A percentile compares a stretch with the other conserved stretches of the same genome.
These are phyloP conservation scores for Elasticomyces elasticus DNA, from an alignment of 495 filamentous ascomycete genomes.

Conservation along the genomic window DNA sequence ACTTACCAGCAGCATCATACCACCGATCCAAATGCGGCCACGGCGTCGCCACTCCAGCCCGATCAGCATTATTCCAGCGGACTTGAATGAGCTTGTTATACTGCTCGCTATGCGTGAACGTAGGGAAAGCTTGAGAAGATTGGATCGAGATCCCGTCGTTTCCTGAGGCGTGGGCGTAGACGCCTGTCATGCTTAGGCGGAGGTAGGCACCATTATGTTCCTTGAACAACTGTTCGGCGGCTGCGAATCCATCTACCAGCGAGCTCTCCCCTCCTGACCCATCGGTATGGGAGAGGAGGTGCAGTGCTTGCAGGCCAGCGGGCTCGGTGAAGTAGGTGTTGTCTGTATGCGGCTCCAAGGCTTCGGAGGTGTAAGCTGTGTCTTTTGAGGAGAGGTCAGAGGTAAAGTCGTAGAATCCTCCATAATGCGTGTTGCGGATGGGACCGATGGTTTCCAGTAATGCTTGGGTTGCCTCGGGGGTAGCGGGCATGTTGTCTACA, in stretches of 20 bases:
- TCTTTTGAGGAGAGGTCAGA: constrained; percentile 80
- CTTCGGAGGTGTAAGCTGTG: constrained; percentile 80
- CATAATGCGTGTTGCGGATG: constrained; percentile 82
- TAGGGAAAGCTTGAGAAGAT: constrained; percentile 54
- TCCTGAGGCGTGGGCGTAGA: constrained; percentile 73
- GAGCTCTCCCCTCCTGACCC: constrained; percentile 59
- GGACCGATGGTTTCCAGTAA: constrained; percentile 72
- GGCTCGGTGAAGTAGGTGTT: constrained; percentile 91
- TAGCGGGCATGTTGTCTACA: constrained; percentile 54
- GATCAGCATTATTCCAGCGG: constrained; percentile 87
- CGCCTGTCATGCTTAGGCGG: constrained; percentile 39
- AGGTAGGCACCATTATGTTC: constrained; percentile 43
- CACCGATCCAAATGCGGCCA: constrained; percentile 45
- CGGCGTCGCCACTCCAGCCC: constrained; percentile 44
- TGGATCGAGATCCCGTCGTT: constrained; percentile 73
- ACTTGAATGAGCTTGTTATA: constrained; percentile 49
- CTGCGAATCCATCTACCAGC: constrained; percentile 74
- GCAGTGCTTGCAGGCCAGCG: constrained; percentile 79
- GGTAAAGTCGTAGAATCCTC: constrained; percentile 90
- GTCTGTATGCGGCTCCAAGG: constrained; percentile 74
- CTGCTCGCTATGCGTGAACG: constrained; percentile 47
- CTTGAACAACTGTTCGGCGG: constrained; percentile 45
- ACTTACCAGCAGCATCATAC: constrained; percentile 58
- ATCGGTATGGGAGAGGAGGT: constrained; percentile 67
- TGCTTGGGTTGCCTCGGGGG: constrained; percentile 55